phyloP scores from a whole-genome alignment of 176 grass and related monocot genomes.

The Eleusine indica region DNA sequence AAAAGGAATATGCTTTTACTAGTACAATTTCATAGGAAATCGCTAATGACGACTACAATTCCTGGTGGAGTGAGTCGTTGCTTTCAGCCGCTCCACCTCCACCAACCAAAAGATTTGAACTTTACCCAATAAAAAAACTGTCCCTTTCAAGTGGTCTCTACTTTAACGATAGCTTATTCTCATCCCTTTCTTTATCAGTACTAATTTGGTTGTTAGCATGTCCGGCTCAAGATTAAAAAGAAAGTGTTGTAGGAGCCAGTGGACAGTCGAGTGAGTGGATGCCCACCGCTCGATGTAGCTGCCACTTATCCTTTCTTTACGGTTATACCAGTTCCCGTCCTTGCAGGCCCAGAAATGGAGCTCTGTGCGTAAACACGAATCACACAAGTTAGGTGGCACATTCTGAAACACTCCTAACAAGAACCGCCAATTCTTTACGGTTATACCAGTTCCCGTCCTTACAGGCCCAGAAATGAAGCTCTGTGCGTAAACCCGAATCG shows the following conservation, averaged over 20 bases:
- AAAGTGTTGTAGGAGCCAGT: neutral
- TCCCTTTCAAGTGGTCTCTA: slow-evolving; percentile 33
- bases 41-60: neutral
- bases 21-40: neutral
- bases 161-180: slow-evolving; percentile 10
- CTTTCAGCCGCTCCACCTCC: slow-evolving; percentile 35
- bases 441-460: slow-evolving; percentile 1
- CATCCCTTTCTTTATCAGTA: slow-evolving; percentile 12
- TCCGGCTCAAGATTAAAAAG: slow-evolving; percentile 37
- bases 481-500: neutral
- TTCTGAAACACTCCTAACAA: neutral
- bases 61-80: slow-evolving; percentile 28
- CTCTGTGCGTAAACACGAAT: neutral
- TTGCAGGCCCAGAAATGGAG: neutral
- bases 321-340: slow-evolving; percentile 3
- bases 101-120: slow-evolving; percentile 43
- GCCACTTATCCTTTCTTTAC: slow-evolving; percentile 19
- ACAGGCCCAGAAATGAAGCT: neutral
- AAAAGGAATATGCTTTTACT: neutral
- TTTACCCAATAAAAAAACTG: slow-evolving; percentile 29
- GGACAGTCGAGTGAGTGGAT: slow-evolving; percentile 35
- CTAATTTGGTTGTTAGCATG: slow-evolving; percentile 46
- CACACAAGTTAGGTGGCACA: neutral
- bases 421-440: slow-evolving; percentile 6
- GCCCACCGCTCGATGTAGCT: slow-evolving; percentile 36